Evolutionary conservation across 371 early-diverging fungal genomes (phyloP).

Genomic region (Lichtheimia ornata): DNA sequence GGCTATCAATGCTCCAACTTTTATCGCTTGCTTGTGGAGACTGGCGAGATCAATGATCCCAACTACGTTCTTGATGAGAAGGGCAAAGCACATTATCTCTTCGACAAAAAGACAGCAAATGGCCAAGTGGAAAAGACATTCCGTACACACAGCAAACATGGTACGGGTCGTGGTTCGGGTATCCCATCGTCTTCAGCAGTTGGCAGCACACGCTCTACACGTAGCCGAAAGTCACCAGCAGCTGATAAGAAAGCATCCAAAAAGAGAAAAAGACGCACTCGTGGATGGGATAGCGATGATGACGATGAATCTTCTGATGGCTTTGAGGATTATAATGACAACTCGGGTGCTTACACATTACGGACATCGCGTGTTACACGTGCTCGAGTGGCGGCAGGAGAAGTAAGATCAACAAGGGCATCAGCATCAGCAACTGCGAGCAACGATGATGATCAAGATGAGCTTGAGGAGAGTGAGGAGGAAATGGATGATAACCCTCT

Average conservation of each 20-base stretch:
- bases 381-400: slow-evolving; percentile 10
- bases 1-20: slow-evolving; percentile 97
- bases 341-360: slow-evolving; percentile 59
- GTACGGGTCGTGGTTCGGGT: slow-evolving; percentile 15
- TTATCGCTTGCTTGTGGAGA: slow-evolving; percentile 86
- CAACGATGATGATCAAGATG: background rate
- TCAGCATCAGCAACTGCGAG: background rate
- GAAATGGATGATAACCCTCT: slow-evolving; percentile 66
- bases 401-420: background rate
- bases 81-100: slow-evolving; percentile 87
- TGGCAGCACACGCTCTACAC: background rate
- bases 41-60: slow-evolving; percentile 82
- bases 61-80: slow-evolving; percentile 89
- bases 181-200: slow-evolving; percentile 14
- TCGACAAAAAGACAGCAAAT: slow-evolving; percentile 79
- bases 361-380: slow-evolving; percentile 24
- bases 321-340: slow-evolving; percentile 54
- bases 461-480: background rate
- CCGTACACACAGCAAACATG: slow-evolving; percentile 71
- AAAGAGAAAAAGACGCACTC: slow-evolving; percentile 27
- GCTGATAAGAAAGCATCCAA: slow-evolving; percentile 18
- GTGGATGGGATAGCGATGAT: slow-evolving; percentile 37
- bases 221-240: background rate
- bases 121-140: slow-evolving; percentile 80
- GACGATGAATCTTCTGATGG: slow-evolving; percentile 52